These are phyloP conservation scores for Ustilago hordei DNA, from an alignment of 1,284 basidiomycete genomes.

Conservation along the genomic window DNA sequence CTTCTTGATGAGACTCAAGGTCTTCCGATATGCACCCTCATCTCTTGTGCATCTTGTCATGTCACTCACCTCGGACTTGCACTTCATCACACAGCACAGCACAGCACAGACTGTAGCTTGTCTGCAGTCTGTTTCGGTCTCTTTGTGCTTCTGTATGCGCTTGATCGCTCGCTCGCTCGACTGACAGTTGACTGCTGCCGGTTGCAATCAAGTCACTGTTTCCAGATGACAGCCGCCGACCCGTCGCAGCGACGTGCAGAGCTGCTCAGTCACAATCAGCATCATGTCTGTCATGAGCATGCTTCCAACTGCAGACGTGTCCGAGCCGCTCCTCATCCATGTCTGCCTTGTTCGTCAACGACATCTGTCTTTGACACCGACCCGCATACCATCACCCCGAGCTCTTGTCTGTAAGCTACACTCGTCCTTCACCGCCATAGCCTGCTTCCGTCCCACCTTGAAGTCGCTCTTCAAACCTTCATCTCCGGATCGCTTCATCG, in stretches of 20 bases:
- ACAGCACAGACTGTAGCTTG: background rate
- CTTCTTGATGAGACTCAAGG: constrained; percentile 2
- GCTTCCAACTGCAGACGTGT: constrained; percentile 27
- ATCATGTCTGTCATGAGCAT: constrained; percentile 4
- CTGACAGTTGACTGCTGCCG: background rate
- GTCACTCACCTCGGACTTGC: constrained; percentile 24
- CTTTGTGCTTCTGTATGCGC: background rate
- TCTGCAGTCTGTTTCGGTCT: constrained; percentile 6
- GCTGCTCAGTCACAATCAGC: constrained; percentile 9
- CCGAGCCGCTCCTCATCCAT: constrained; percentile 22
- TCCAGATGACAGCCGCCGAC: constrained; percentile 6
- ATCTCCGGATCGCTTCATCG: constrained; percentile 3
- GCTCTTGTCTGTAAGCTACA: constrained; percentile 14
- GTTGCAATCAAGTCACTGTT: constrained; percentile 3
- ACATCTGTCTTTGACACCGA: constrained; percentile 26
- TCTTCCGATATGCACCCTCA: background rate
- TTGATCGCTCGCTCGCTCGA: constrained; percentile 7
- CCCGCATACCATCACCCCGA: constrained; percentile 37
- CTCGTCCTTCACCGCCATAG: background rate
- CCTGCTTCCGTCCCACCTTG: background rate
- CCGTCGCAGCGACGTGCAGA: constrained; percentile 1
- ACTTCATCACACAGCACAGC: background rate
- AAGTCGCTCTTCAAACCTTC: background rate
- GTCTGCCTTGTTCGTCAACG: constrained; percentile 4
- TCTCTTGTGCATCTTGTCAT: constrained; percentile 4